These are phyloP conservation scores for Lomentospora prolificans DNA, from an alignment of 2,329 filamentous ascomycete genomes.

Conservation along the genomic window DNA sequence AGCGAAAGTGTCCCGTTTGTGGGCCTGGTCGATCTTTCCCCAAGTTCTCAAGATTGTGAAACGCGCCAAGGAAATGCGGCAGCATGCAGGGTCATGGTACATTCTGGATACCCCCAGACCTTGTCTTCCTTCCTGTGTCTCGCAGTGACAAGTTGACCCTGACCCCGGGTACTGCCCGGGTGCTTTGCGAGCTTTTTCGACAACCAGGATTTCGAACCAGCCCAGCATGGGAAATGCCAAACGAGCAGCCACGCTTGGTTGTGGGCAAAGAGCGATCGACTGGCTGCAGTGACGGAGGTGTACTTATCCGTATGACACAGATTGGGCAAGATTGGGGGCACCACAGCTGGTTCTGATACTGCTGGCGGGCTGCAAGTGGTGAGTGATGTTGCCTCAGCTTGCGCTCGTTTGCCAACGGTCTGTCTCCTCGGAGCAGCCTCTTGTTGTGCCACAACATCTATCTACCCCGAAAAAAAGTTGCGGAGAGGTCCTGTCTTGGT, in stretches of 20 bases:
- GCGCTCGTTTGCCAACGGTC: no score
- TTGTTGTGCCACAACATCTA: no score
- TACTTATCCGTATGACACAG: no score
- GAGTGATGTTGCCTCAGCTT: no score
- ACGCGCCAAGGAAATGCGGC: constrained; percentile 1
- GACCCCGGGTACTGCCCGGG: neutral
- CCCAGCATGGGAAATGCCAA: neutral
- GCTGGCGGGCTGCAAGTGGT: no score
- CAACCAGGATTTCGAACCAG: neutral
- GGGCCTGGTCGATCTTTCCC: constrained; percentile 4
- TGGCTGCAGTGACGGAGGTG: neutral
- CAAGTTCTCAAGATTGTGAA: constrained; percentile 4
- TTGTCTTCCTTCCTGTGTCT: neutral
- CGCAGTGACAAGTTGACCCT: neutral
- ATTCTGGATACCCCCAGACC: neutral
- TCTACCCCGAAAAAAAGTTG: no score
- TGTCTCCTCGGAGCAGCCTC: no score
- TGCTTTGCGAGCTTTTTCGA: neutral
- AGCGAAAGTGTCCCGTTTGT: neutral
- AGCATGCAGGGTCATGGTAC: neutral
- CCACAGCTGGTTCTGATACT: no score
- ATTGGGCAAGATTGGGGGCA: no score
- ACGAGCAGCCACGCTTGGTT: neutral
- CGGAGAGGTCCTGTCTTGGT: no score
- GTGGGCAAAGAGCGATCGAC: neutral